Percentiles rank a stretch among this genome's conserved stretches.
Conservation (phyloP, 495 filamentous ascomycete genomes). For the Aspergillus ostianus region DNA sequence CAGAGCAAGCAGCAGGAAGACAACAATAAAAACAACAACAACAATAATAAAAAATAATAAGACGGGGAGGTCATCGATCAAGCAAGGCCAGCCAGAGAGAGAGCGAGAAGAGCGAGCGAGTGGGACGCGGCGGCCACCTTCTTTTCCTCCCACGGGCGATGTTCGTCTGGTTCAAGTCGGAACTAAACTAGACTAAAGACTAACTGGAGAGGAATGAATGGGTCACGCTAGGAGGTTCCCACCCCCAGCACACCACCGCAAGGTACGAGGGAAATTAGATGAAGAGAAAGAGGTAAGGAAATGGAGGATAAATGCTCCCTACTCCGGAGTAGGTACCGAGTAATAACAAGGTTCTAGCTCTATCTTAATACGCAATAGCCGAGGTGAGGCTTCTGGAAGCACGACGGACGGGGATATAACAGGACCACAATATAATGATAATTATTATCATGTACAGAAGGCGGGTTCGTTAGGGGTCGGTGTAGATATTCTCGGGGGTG, state of each 20-base stretch:
- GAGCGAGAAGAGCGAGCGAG: conserved; percentile 3
- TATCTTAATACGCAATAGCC: too few relatives aligned
- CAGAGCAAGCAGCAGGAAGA: conserved; percentile 5
- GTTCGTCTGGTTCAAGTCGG: conserved; percentile 21
- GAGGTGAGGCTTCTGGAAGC: too few relatives aligned
- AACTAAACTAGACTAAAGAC: conserved; percentile 2
- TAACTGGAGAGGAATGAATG: conserved; percentile 11
- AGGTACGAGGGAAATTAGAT: not conserved
- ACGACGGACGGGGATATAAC: too few relatives aligned
- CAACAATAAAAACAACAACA: conserved; percentile 16
- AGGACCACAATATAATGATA: too few relatives aligned
- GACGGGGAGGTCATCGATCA: conserved; percentile 19
- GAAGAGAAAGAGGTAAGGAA: not conserved
- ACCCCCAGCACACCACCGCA: conserved; percentile 22
- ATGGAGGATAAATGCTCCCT: too few relatives aligned
- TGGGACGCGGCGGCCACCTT: conserved; percentile 18
- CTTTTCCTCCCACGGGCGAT: conserved; percentile 17
- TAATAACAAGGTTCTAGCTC: too few relatives aligned
- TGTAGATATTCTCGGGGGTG: not conserved
- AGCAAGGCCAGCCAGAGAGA: conserved; percentile 16
- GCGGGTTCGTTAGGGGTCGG: too few relatives aligned
- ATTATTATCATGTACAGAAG: too few relatives aligned
- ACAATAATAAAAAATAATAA: conserved; percentile 13
- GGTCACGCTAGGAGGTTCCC: conserved; percentile 27
- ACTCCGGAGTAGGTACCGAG: too few relatives aligned